Base-by-base conservation (phyloP, 2,329 filamentous ascomycete genomes). In the Clarireedia sp. region DNA sequence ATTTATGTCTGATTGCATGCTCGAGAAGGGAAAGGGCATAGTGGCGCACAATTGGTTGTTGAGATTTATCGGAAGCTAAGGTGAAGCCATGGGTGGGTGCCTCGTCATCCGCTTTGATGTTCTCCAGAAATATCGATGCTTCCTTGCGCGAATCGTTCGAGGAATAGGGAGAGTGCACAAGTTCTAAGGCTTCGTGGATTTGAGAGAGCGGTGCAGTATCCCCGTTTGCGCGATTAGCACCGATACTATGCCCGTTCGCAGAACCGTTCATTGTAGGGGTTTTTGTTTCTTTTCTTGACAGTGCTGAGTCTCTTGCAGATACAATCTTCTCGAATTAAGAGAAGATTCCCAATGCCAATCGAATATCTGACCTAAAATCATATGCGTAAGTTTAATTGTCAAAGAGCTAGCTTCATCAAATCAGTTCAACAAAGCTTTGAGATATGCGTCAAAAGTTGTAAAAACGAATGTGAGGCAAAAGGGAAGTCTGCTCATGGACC, bases 21-120 rank as follows among this genome's bases (percentile, higher is more conserved):
- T 96, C 92, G 62, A 99, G 81, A 55, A 99, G 79, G 26, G 91
- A 95, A 33, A 99, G 80, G 56, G 91, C 94, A 70, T 95, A 99
- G 73, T 97, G 91, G 64, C 94, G 87, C 55, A 97, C 87, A 54
- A 94, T 81, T 41, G 89, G 82, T 53, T 88, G 80, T 68, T 95
- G 89, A 38, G 79, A 75, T 66, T 78, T 80, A 70, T 94, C 85
- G 62, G 82, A 82, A 45, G 91, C 91, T 57, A 99, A 81, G 23
- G 80, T 80, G 72, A 89, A 95, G 62, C 94, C 94, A 73, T 94
- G 86, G 48, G 87, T 83, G 2, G 90, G 89, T 5, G 92, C 91
- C 65, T 91, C 84, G 56, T 82, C 77, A 64, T 87, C 81, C 47
- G 82, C 78, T 73, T 96, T 97, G 66, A 95, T 80, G 21, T 86